These are phyloP conservation scores for Polychaeton citri DNA, from an alignment of 2,329 filamentous ascomycete species.

Conservation along the genomic window DNA sequence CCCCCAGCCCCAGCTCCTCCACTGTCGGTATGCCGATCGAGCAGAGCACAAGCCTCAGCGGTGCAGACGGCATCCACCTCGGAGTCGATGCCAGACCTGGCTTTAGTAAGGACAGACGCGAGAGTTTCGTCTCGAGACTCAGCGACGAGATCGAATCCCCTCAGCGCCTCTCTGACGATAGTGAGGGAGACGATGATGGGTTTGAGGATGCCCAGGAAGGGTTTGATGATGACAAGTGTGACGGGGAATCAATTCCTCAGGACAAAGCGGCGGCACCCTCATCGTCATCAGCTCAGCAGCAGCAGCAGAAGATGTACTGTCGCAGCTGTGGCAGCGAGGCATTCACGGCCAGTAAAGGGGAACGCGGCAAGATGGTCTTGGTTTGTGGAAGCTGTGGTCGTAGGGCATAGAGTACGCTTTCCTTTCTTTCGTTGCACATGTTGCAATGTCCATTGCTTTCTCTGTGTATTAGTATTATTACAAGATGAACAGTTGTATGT, in stretches of 20 bases:
- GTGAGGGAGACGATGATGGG: conserved; percentile 31
- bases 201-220: conserved; percentile 30
- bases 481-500: too few relatives aligned
- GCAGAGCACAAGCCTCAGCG: conserved; percentile 1
- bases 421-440: too few relatives aligned
- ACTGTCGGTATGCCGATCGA: conserved; percentile 1
- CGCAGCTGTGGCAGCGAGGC: conserved; percentile 44
- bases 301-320: conserved; percentile 26
- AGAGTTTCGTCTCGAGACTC: conserved; percentile 40
- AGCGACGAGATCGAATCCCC: conserved; percentile 38
- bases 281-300: too few relatives aligned
- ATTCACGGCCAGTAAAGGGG: conserved; percentile 48
- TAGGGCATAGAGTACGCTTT: too few relatives aligned
- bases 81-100: conserved; percentile 11
- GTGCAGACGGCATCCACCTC: conserved; percentile 10
- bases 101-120: conserved; percentile 16
- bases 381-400: conserved; percentile 49
- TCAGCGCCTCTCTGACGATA: conserved; percentile 6
- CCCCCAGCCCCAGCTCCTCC: conserved; percentile 1
- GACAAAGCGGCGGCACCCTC: too few relatives aligned
- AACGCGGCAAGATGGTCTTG: conserved; percentile 40
- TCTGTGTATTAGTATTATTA: too few relatives aligned
- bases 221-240: conserved; percentile 4
- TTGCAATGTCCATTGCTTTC: too few relatives aligned
- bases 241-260: too few relatives aligned